These are phyloP conservation scores for Saccharomycopsis phalli DNA, from an alignment of 1,139 yeast genomes.

Conservation along the genomic window DNA sequence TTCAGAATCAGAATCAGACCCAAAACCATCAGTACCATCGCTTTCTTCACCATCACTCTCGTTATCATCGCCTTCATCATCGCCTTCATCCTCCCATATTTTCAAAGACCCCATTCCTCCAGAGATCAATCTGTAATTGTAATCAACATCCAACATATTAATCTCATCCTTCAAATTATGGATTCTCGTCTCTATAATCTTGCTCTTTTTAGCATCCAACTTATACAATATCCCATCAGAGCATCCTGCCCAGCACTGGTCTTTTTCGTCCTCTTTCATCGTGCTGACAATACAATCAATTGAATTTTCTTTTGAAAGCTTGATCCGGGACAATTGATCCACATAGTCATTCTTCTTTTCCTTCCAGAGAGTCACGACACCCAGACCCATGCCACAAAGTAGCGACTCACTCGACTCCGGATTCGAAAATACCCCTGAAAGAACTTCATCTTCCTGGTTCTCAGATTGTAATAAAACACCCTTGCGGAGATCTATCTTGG, in stretches of 20 bases:
- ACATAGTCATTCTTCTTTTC: constrained; percentile 53
- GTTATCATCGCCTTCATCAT: constrained; percentile 25
- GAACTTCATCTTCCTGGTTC: constrained; percentile 87
- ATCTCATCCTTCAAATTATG: constrained; percentile 64
- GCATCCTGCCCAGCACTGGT: constrained; percentile 74
- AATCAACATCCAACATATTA: constrained; percentile 66
- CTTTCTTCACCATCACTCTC: constrained; percentile 24
- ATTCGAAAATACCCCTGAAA: constrained; percentile 65
- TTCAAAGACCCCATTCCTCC: constrained; percentile 77
- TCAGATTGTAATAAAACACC: constrained; percentile 48
- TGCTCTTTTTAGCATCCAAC: constrained; percentile 57
- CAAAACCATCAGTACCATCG: constrained; percentile 21
- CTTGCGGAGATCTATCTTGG: constrained; percentile 73
- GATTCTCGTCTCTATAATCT: constrained; percentile 53
- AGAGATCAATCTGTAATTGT: constrained; percentile 65
- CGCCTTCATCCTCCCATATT: constrained; percentile 49
- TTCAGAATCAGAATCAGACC: constrained; percentile 22
- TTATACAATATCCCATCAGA: constrained; percentile 73
- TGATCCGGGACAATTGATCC: constrained; percentile 78
- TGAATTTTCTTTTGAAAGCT: constrained; percentile 61
- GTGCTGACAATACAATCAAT: constrained; percentile 73
- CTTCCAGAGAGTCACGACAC: constrained; percentile 88
- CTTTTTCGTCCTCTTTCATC: constrained; percentile 54
- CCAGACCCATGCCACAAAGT: constrained; percentile 85
- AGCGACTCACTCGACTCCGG: constrained; percentile 53